phyloP scores from a whole-genome alignment of 73 alveolate genomes.

The Tetrahymena malaccensis region DNA sequence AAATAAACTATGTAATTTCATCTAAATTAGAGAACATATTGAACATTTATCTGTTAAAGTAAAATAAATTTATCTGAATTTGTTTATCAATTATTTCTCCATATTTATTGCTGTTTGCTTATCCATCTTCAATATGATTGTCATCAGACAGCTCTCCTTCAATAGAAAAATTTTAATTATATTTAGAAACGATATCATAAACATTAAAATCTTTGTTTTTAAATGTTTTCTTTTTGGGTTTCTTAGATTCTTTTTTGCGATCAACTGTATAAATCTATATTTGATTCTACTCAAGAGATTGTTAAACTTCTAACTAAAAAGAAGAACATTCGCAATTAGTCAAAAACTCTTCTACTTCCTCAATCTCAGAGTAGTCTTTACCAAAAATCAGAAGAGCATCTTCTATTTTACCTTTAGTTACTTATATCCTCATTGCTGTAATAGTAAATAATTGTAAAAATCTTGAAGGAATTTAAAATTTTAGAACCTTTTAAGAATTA shows the following conservation, averaged over 20 bases:
- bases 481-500: background rate
- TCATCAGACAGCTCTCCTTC: background rate
- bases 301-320: background rate
- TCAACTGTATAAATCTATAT: background rate
- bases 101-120: background rate
- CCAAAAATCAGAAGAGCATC: background rate
- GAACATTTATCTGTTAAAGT: background rate
- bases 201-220: background rate
- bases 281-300: background rate
- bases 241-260: background rate
- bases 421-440: background rate
- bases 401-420: background rate
- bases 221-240: background rate
- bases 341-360: background rate
- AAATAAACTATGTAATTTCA: background rate
- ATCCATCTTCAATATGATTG: background rate
- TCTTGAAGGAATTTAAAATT: background rate
- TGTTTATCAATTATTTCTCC: background rate
- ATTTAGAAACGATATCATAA: background rate
- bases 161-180: background rate
- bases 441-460: background rate
- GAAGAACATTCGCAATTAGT: background rate
- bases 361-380: background rate
- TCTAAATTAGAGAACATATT: background rate
- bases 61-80: background rate